These are phyloP conservation scores for Macrolepiota dolichaula DNA, from an alignment of 768 basidiomycete genomes.

Conservation along the genomic window DNA sequence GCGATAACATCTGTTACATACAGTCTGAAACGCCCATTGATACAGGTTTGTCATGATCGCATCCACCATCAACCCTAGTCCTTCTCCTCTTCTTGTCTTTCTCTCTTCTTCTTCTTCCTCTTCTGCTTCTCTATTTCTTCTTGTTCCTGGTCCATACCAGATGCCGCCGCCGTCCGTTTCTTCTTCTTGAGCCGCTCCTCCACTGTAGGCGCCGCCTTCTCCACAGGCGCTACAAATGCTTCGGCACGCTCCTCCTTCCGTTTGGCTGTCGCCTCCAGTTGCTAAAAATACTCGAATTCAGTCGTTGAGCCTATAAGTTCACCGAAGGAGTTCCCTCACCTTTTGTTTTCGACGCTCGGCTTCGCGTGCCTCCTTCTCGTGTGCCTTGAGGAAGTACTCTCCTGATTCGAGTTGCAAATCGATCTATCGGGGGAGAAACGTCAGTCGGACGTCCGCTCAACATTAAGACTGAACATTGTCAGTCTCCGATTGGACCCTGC, in stretches of 20 bases:
- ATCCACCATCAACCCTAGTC: conserved; percentile 14
- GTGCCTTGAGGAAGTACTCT: conserved; percentile 95
- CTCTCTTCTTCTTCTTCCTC: conserved; percentile 30
- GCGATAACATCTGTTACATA: not conserved
- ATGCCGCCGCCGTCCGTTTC: conserved; percentile 31
- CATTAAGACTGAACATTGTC: not conserved
- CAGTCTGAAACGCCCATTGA: not conserved
- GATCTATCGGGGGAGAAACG: conserved; percentile 40
- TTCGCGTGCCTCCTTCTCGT: conserved; percentile 80
- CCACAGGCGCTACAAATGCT: conserved; percentile 85
- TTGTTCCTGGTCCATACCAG: conserved; percentile 37
- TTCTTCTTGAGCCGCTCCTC: conserved; percentile 70
- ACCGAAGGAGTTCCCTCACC: conserved; percentile 32
- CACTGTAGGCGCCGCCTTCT: conserved; percentile 67
- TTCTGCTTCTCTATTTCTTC: conserved; percentile 22
- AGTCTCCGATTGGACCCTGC: not conserved
- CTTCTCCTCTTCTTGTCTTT: conserved; percentile 29
- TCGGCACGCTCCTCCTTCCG: conserved; percentile 80
- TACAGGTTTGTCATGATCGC: not conserved
- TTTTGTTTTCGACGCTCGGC: conserved; percentile 72
- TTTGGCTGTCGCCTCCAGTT: conserved; percentile 71
- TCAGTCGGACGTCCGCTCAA: not conserved
- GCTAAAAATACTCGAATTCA: conserved; percentile 40
- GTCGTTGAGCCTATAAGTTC: not conserved
- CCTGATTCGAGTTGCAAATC: conserved; percentile 95